phyloP scores from a whole-genome alignment of 257 asterid genomes.

The Fraxinus excelsior region DNA sequence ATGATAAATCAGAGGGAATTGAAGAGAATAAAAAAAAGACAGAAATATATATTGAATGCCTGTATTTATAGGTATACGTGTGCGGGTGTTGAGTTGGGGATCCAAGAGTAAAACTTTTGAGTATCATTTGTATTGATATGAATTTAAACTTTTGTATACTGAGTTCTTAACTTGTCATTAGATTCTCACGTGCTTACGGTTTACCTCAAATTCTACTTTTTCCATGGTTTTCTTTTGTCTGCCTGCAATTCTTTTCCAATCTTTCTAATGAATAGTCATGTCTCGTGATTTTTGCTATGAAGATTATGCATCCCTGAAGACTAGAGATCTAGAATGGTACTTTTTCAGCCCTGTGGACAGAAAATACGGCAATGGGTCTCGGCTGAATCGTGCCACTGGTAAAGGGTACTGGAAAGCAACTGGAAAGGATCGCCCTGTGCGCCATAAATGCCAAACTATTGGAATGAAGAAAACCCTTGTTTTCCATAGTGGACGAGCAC shows the following conservation, averaged over 20 bases:
- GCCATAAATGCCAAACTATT: slow-evolving; percentile 59
- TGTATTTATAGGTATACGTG: background rate
- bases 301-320: slow-evolving; percentile 72
- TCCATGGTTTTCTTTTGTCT: background rate
- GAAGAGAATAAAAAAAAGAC: background rate
- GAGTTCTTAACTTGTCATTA: background rate
- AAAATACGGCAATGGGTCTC: slow-evolving; percentile 90
- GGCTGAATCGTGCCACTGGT: slow-evolving; percentile 93
- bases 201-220: background rate
- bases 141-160: background rate
- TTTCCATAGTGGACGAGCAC: slow-evolving; percentile 92
- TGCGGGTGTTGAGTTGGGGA: background rate
- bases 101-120: background rate
- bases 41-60: slow-evolving; percentile 15
- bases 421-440: slow-evolving; percentile 82
- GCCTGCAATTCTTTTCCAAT: background rate
- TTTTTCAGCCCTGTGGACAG: slow-evolving; percentile 90
- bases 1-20: slow-evolving; percentile 3
- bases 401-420: slow-evolving; percentile 97
- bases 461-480: slow-evolving; percentile 96
- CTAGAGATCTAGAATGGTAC: slow-evolving; percentile 91
- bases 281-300: slow-evolving; percentile 14
- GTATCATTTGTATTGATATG: background rate
- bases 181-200: background rate
- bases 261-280: slow-evolving; percentile 8